Evolutionary conservation across 2,329 filamentous ascomycete species (phyloP).

Genomic region (Laburnicola sp.): DNA sequence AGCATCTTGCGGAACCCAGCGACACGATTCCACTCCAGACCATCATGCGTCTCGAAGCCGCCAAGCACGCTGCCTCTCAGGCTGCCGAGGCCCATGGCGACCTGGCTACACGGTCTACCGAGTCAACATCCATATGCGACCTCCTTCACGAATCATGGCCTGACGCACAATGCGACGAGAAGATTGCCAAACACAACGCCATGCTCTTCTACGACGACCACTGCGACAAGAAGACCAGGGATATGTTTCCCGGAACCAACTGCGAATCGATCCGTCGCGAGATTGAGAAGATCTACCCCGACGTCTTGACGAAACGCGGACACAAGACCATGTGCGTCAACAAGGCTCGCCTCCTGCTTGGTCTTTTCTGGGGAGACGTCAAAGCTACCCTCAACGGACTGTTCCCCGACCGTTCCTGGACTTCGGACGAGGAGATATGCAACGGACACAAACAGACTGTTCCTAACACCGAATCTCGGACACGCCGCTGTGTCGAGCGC

Average conservation of each 20-base stretch:
- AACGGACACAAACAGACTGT: neutral
- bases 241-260: constrained; percentile 1
- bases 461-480: no score
- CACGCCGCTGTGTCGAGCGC: neutral
- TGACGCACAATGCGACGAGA: constrained; percentile 1
- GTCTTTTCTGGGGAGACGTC: neutral
- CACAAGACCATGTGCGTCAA: neutral
- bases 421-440: constrained; percentile 1
- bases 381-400: neutral
- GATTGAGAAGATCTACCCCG: constrained; percentile 2
- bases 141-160: neutral
- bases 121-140: neutral
- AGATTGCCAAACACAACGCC: constrained; percentile 3
- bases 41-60: constrained; percentile 12
- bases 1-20: neutral
- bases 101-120: neutral
- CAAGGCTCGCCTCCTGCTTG: neutral
- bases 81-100: neutral
- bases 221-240: neutral
- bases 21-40: constrained; percentile 10
- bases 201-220: constrained; percentile 4
- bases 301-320: neutral
- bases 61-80: constrained; percentile 6
- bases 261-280: neutral
- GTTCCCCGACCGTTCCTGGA: neutral